A percentile compares a stretch with the other conserved stretches of the same genome.
These are phyloP conservation scores for Scheffersomyces amazonensis DNA, from an alignment of 805 yeast genomes.

Conservation along the genomic window DNA sequence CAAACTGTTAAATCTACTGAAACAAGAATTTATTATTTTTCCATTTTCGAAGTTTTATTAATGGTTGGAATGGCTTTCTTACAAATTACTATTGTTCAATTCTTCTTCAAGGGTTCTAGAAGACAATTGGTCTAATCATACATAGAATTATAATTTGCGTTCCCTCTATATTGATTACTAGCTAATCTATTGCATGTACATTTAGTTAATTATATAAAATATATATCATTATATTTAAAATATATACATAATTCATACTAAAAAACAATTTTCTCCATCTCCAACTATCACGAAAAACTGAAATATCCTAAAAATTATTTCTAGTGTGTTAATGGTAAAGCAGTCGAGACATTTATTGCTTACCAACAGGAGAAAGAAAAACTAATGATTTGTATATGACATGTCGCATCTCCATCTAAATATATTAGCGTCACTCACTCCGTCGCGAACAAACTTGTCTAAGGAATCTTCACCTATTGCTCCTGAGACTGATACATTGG, in stretches of 20 bases:
- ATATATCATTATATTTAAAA: neutral
- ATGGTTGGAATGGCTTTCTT: constrained; percentile 74
- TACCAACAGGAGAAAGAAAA: no score
- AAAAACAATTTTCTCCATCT: no score
- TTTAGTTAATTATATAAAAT: neutral
- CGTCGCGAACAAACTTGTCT: neutral
- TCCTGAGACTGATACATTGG: constrained; percentile 45
- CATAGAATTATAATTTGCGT: neutral
- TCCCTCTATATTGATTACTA: neutral
- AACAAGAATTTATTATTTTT: constrained; percentile 72
- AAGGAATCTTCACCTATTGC: constrained; percentile 3
- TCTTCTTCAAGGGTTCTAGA: constrained; percentile 70
- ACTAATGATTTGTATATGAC: neutral
- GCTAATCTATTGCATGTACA: neutral
- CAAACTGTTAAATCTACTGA: constrained; percentile 81
- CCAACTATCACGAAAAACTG: no score
- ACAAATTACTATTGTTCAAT: constrained; percentile 67
- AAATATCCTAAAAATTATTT: no score
- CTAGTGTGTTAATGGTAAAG: no score
- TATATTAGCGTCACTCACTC: neutral
- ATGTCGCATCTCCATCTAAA: neutral
- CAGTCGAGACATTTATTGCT: no score
- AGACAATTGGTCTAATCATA: constrained; percentile 61
- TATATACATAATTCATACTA: no score
- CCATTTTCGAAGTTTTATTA: constrained; percentile 64